Percentiles rank a stretch among this genome's conserved stretches.
phyloP scores from a whole-genome alignment of 108 stramenopile genomes.

The Mediolabrus comicus region DNA sequence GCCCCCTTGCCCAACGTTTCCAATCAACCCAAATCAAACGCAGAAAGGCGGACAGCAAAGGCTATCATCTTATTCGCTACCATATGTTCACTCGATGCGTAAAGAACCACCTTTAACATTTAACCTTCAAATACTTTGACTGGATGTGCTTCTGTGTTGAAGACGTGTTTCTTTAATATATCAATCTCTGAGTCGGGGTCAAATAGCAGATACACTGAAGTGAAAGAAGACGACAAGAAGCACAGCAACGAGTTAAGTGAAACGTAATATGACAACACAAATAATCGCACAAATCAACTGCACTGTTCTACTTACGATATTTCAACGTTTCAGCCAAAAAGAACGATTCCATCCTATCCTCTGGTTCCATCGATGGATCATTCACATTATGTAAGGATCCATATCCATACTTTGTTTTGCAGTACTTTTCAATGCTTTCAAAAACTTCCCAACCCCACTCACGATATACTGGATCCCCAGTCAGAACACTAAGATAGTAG shows the following conservation, averaged over 20 bases:
- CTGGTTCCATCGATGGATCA: slow-evolving; percentile 25
- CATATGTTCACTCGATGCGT: background rate
- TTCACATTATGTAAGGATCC: slow-evolving; percentile 75
- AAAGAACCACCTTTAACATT: background rate
- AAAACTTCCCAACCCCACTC: slow-evolving; percentile 98
- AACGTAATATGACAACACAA: background rate
- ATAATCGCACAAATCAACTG: background rate
- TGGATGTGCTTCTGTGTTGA: slow-evolving; percentile 99
- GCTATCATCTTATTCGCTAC: no score
- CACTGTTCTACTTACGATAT: slow-evolving; percentile 47
- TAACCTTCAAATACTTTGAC: slow-evolving; percentile 52
- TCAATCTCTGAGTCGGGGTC: slow-evolving; percentile 91
- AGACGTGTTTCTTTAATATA: slow-evolving; percentile 85
- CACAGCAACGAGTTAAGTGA: no score
- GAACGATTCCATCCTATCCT: slow-evolving; percentile 95
- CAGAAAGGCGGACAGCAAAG: no score
- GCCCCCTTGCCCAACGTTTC: no score
- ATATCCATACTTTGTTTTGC: slow-evolving; percentile 79
- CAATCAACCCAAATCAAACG: no score
- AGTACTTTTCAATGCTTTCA: slow-evolving; percentile 89
- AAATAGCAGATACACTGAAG: slow-evolving; percentile 79
- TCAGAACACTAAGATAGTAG: slow-evolving; percentile 39
- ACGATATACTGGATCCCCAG: slow-evolving; percentile 93
- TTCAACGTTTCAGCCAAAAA: slow-evolving; percentile 97
- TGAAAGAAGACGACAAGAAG: background rate